Percentiles rank a stretch among this genome's conserved stretches.
These are phyloP conservation scores for Trametes coccinea DNA, from an alignment of 768 basidiomycete species.

Conservation along the genomic window DNA sequence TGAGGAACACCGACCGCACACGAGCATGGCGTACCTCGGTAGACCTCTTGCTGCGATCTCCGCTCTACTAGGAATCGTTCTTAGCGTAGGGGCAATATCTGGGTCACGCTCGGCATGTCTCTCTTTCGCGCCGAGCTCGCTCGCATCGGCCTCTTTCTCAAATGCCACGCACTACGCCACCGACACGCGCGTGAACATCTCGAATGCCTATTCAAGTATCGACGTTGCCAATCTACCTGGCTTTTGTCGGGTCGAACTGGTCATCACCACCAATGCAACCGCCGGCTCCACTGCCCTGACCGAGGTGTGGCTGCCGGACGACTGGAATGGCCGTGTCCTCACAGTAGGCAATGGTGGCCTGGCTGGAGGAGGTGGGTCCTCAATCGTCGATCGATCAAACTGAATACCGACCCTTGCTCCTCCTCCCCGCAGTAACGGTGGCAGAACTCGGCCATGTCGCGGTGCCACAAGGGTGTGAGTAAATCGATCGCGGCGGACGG, in stretches of 20 bases:
- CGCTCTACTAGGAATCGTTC: slow-evolving; percentile 1
- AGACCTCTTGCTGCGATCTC: neutral
- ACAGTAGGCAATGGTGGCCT: slow-evolving; percentile 33
- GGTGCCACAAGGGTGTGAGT: slow-evolving; percentile 28
- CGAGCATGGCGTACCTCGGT: neutral
- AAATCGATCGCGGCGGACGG: neutral
- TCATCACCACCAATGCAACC: slow-evolving; percentile 28
- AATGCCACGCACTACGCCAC: slow-evolving; percentile 20
- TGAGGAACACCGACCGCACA: neutral
- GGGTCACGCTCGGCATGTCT: slow-evolving; percentile 5
- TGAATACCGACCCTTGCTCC: neutral
- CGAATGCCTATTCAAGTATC: slow-evolving; percentile 25
- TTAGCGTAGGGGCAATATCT: neutral
- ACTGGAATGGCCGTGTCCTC: slow-evolving; percentile 33
- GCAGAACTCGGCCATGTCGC: slow-evolving; percentile 27
- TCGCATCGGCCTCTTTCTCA: slow-evolving; percentile 6
- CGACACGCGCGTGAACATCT: slow-evolving; percentile 24
- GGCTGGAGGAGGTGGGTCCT: slow-evolving; percentile 30
- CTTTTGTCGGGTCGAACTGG: slow-evolving; percentile 30
- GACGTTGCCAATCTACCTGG: slow-evolving; percentile 23
- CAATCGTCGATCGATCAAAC: neutral
- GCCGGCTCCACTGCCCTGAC: slow-evolving; percentile 24
- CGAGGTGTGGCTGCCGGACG: slow-evolving; percentile 35
- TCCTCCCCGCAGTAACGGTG: slow-evolving; percentile 21
- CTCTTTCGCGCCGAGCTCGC: slow-evolving; percentile 8